Conservation (phyloP, 306 rosid species). For the Quercus rubra region DNA sequence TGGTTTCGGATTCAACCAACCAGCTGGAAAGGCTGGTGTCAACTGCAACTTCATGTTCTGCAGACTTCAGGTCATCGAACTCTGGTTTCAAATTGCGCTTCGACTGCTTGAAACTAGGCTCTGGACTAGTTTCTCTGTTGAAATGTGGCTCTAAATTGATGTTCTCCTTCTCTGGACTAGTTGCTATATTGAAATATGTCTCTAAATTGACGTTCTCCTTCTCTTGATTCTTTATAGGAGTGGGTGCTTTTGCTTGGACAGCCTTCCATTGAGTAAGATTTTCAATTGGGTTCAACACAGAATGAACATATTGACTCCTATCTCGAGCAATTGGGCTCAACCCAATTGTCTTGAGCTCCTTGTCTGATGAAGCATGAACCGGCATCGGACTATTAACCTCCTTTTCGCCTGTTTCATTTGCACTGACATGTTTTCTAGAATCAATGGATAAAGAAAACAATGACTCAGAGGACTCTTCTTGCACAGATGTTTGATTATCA, state of each 20-base stretch:
- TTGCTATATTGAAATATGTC: slow-evolving; percentile 3
- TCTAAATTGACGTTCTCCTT: slow-evolving; percentile 56
- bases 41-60: slow-evolving; percentile 32
- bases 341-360: slow-evolving; percentile 18
- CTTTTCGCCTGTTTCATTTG: slow-evolving; percentile 5
- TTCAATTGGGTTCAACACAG: slow-evolving; percentile 58
- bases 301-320: slow-evolving; percentile 6
- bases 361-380: background rate
- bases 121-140: slow-evolving; percentile 17
- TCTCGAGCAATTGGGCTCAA: slow-evolving; percentile 3
- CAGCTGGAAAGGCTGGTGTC: slow-evolving; percentile 87
- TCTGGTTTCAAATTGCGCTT: slow-evolving; percentile 17
- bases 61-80: slow-evolving; percentile 10
- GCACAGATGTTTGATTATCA: background rate
- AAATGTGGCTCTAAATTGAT: slow-evolving; percentile 21
- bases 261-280: slow-evolving; percentile 43
- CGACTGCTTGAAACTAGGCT: slow-evolving; percentile 38
- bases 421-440: slow-evolving; percentile 22
- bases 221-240: slow-evolving; percentile 21
- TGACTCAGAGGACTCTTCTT: slow-evolving; percentile 39
- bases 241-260: slow-evolving; percentile 23
- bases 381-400: slow-evolving; percentile 41
- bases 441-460: slow-evolving; percentile 44
- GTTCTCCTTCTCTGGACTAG: slow-evolving; percentile 53
- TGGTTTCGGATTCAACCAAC: slow-evolving; percentile 59